Base-by-base conservation (phyloP, 2,329 filamentous ascomycete genomes). In the Alternaria dauci region DNA sequence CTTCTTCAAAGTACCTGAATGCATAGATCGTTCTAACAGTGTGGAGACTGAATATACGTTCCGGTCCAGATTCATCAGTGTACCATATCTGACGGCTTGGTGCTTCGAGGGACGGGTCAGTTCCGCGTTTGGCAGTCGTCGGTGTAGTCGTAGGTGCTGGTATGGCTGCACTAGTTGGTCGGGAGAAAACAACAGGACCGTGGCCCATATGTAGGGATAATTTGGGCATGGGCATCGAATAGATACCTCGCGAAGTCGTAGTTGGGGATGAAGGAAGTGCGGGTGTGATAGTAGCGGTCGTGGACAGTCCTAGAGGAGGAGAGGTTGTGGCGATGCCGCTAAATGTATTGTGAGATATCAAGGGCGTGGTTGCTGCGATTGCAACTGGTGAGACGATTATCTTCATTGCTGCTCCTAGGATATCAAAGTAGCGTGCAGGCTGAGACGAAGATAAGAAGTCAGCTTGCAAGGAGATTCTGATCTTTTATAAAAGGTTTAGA, bases 371-470 rank as follows among this genome's bases (percentile, higher is more conserved):
- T 36, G 32, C 5, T 36, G 12, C 6, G 32, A 16, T 6, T 8
- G 12, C 6, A 6, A 5, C 32, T 36, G 12, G 32, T 2, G 6
- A 16, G 32, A 14, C 6, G 5, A 5, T 36, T 7, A 14, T 36
- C 32, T 36, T 16, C 4, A 16, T 5, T 14, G 12, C 14, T 16
- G 5, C 2, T 36, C 2, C 32, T 36, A 5, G 3, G 11, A 12
- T 1, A 14, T 36, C 12, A 14, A 36, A 36, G 14, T 12, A 36
- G 12, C 32, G 12, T 36, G 32, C 32, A 36, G 12, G 14, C 16
- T 14, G 12, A 14, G 14, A n/a, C 6, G 6, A 14, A 12, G 14
- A 16, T 14, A 36, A 0, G 12, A 6, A 8, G 5, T 0, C 14
- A 1, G 6, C 6, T 36, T 36, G 12, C 14, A 7, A 1, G 16